Evolutionary conservation across 768 basidiomycete genomes (phyloP).

Genomic region (Tricholoma sp.): DNA sequence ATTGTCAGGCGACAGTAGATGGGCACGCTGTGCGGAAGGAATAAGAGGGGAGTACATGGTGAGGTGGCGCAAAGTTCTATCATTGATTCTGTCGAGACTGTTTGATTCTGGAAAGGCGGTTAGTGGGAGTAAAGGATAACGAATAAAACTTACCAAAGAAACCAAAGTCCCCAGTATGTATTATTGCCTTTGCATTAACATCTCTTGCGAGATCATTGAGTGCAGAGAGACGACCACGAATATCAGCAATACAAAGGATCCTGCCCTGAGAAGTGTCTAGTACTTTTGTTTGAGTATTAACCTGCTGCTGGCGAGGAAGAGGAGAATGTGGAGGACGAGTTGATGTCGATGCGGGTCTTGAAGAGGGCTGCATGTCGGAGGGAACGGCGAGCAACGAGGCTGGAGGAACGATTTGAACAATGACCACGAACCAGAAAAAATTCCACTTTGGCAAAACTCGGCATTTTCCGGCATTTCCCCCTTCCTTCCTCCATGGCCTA

Average conservation of each 20-base stretch:
- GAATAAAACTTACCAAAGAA: slow-evolving; percentile 69
- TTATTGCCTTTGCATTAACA: slow-evolving; percentile 84
- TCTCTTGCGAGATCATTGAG: slow-evolving; percentile 90
- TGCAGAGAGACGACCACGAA: slow-evolving; percentile 79
- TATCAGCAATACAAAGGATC: slow-evolving; percentile 93
- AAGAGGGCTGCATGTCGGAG: slow-evolving; percentile 43
- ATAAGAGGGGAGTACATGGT: slow-evolving; percentile 96
- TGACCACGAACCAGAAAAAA: neutral
- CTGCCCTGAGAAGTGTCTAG: slow-evolving; percentile 79
- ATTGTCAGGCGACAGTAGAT: slow-evolving; percentile 72
- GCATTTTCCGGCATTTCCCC: neutral
- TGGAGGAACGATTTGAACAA: slow-evolving; percentile 8
- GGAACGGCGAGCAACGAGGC: slow-evolving; percentile 12
- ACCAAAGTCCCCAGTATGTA: slow-evolving; percentile 99
- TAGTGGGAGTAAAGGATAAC: neutral
- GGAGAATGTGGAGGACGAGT: slow-evolving; percentile 56
- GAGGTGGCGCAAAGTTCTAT: slow-evolving; percentile 93
- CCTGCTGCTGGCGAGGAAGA: slow-evolving; percentile 39
- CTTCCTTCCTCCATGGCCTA: neutral
- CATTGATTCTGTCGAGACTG: slow-evolving; percentile 86
- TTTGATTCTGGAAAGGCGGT: slow-evolving; percentile 47
- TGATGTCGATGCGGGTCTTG: slow-evolving; percentile 57
- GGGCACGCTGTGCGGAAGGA: slow-evolving; percentile 71
- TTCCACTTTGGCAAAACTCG: neutral
- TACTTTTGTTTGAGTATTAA: slow-evolving; percentile 76